phyloP scores from a whole-genome alignment of 371 early-diverging fungal species.

The Rhizomucor miehei region DNA sequence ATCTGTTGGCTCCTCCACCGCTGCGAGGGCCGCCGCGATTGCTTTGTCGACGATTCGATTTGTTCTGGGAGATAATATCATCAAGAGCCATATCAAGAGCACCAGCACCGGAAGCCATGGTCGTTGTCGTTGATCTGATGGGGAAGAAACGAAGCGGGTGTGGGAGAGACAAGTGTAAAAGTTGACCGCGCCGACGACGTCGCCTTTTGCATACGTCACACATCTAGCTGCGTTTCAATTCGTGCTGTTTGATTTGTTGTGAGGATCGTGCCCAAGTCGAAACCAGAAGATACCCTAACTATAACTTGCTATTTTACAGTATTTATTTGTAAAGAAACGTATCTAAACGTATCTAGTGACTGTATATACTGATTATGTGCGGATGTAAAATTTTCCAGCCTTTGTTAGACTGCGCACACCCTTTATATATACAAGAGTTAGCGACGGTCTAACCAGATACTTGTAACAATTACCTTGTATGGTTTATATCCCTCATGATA shows the following conservation, averaged over 20 bases:
- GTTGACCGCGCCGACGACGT: too few relatives aligned
- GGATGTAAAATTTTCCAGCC: conserved; percentile 73
- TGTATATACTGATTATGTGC: too few relatives aligned
- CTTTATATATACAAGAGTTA: conserved; percentile 17
- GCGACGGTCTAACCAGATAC: background rate
- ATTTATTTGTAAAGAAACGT: too few relatives aligned
- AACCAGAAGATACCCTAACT: too few relatives aligned
- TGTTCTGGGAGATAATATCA: conserved; percentile 44
- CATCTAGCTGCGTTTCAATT: too few relatives aligned
- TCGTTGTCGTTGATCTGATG: conserved; percentile 5
- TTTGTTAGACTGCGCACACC: conserved; percentile 74
- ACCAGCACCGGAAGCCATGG: conserved; percentile 21
- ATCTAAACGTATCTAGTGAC: too few relatives aligned
- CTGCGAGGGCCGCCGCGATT: conserved; percentile 9
- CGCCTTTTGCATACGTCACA: too few relatives aligned
- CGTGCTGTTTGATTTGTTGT: too few relatives aligned
- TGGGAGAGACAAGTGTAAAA: background rate
- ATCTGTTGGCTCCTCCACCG: conserved; percentile 18
- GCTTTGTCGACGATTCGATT: conserved; percentile 10
- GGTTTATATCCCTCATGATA: conserved; percentile 81
- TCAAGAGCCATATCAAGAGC: conserved; percentile 56
- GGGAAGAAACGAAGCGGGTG: background rate
- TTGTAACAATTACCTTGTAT: conserved; percentile 57
- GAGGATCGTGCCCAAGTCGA: too few relatives aligned
- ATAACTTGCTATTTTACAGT: too few relatives aligned